Percentiles rank a stretch among this genome's conserved stretches.
These are phyloP conservation scores for Rutstroemia sp. DNA, from an alignment of 2,329 filamentous ascomycete species.

Conservation along the genomic window DNA sequence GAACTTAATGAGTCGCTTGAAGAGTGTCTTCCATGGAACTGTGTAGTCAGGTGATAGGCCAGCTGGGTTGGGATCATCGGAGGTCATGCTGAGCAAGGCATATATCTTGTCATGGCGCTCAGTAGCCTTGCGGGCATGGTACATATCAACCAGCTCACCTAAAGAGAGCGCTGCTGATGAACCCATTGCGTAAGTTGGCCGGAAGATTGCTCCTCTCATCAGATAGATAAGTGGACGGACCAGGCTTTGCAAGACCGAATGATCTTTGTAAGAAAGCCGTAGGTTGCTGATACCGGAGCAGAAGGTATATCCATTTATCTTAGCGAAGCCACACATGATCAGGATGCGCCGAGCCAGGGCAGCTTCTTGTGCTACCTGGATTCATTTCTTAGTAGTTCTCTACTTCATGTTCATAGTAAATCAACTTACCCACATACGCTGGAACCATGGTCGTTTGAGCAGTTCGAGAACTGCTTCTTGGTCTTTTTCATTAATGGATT, in stretches of 20 bases:
- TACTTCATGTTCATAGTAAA: no score
- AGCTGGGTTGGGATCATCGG: not conserved
- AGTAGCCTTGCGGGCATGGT: not conserved
- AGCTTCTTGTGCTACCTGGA: not conserved
- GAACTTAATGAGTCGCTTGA: not conserved
- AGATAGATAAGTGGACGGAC: no score
- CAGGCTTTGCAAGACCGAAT: no score
- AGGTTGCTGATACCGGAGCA: not conserved
- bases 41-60: not conserved
- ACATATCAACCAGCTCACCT: not conserved
- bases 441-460: not conserved
- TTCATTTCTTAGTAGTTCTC: not conserved
- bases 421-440: not conserved
- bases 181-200: no score
- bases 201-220: no score
- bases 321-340: not conserved
- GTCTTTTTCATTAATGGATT: not conserved
- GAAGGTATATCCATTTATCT: not conserved
- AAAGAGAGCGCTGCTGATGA: not conserved
- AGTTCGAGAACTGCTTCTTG: rapidly evolving
- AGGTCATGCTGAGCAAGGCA: not conserved
- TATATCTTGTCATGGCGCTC: not conserved
- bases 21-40: not conserved
- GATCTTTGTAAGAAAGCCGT: no score
- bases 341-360: rapidly evolving